A percentile compares a stretch with the other conserved stretches of the same genome.
phyloP scores from a whole-genome alignment of 2,329 filamentous ascomycete species.

The Claviceps pazoutovae region DNA sequence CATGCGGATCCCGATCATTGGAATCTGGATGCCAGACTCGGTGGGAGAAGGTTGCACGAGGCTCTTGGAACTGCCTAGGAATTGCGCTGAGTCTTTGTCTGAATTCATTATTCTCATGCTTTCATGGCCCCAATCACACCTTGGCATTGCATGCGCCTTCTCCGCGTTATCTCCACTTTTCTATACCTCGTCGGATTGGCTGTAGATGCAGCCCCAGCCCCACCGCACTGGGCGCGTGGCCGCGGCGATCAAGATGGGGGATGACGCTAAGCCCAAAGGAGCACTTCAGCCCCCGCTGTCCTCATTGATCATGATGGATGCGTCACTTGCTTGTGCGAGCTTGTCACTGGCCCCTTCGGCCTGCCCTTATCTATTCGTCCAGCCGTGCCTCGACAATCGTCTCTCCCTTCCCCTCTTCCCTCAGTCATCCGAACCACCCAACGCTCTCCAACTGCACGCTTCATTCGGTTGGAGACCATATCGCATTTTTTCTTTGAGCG shows the following conservation, averaged over 20 bases:
- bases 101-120: too few species aligned
- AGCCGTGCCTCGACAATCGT: constrained; percentile 13
- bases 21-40: too few species aligned
- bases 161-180: background rate
- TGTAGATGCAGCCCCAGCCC: background rate
- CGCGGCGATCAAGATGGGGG: constrained; percentile 3
- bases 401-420: constrained; percentile 11
- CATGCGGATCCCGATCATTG: too few species aligned
- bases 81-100: too few species aligned
- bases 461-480: constrained; percentile 9
- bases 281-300: background rate
- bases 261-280: constrained; percentile 3
- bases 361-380: constrained; percentile 10
- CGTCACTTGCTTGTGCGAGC: constrained; percentile 16
- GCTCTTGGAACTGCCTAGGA: too few species aligned
- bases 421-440: constrained; percentile 7
- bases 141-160: background rate
- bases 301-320: constrained; percentile 13
- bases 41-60: too few species aligned
- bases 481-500: background rate
- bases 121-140: too few species aligned
- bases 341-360: constrained; percentile 6
- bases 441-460: constrained; percentile 1
- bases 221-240: constrained; percentile 13
- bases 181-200: background rate